Evolutionary conservation across 176 grass and related monocot species (phyloP), one percentile per base, ranked within the genome.

Genomic region (Dactylis glomerata): DNA sequence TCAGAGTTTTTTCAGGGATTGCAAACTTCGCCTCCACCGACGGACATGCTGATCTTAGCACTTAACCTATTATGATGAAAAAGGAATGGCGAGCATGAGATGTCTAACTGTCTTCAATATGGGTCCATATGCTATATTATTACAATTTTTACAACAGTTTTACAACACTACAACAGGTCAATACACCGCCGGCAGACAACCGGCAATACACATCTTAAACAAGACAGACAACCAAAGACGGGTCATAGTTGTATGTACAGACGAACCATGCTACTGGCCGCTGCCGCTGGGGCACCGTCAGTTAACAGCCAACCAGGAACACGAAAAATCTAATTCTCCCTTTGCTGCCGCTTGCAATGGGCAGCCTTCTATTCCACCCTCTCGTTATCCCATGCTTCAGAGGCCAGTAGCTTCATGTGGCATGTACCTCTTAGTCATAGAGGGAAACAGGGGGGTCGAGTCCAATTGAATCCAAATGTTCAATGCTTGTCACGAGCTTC

Each of bases 111-210:
- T 20, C 37, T n/a, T 59, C 17, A 73, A 73, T 83, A 22, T 13
- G 5, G 38, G 17, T 82, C 23, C 42, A 44, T 73, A 40, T 10
- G 42, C 57, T 73, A 38, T 36, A 45, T 33, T 56, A 81, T 37
- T 54, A 46, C 45, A 83, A 44, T 51, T 72, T 72, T 72, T 82
- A 82, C 81, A 73, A 73, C 34, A 82, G 50, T 58, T 26, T 9
- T 81, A 68, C 78, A 81, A 68, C 62, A 57, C 66, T 73, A 73
- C 81, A 59, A 82, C 47, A 33, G 81, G 49, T 72, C 51, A 70
- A 52, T 42, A 40, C 50, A 57, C 32, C 26, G 24, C 33, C 10
- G 1, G 49, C 32, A 64, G 38, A 45, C 78, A 49, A 16, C 80
- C 15, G 5, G 17, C 36, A 83, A 44, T 44, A 17, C 51, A 57